Percentiles rank a stretch among this genome's conserved stretches.
Evolutionary conservation across 345 rosid genomes (phyloP).

Genomic region (Heritiera littoralis): DNA sequence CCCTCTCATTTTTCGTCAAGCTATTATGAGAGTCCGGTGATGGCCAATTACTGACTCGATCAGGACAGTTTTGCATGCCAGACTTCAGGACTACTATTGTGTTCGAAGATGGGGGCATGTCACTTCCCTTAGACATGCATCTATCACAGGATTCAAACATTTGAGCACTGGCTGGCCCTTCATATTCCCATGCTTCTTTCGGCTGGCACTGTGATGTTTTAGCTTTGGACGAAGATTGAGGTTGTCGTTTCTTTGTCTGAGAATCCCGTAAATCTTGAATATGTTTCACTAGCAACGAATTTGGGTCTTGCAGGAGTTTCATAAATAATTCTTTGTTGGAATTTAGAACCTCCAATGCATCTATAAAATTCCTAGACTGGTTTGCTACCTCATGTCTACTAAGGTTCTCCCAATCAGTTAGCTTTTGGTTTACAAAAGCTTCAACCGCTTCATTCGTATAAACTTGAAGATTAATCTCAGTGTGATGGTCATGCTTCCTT

Average conservation of each 20-base stretch:
- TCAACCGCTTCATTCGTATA: slow-evolving; percentile 56
- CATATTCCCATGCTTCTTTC: slow-evolving; percentile 21
- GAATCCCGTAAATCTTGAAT: slow-evolving; percentile 52
- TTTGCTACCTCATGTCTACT: slow-evolving; percentile 22
- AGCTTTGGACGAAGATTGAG: slow-evolving; percentile 16
- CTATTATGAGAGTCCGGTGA: slow-evolving; percentile 26
- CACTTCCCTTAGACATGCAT: not conserved
- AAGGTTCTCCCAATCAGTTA: slow-evolving; percentile 28
- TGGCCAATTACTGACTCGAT: slow-evolving; percentile 15
- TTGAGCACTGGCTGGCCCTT: not conserved
- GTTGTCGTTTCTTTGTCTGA: slow-evolving; percentile 30
- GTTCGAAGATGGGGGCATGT: slow-evolving; percentile 22
- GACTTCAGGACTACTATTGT: slow-evolving; percentile 59
- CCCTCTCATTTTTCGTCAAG: slow-evolving; percentile 27
- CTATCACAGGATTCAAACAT: not conserved
- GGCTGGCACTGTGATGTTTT: slow-evolving; percentile 8
- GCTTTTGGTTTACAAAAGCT: slow-evolving; percentile 54
- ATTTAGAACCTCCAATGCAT: slow-evolving; percentile 60
- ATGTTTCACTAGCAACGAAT: slow-evolving; percentile 56
- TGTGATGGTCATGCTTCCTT: slow-evolving; percentile 15
- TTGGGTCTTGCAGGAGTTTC: slow-evolving; percentile 72
- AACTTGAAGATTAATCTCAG: slow-evolving; percentile 49
- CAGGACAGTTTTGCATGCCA: slow-evolving; percentile 34
- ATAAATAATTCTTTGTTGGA: slow-evolving; percentile 66
- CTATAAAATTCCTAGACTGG: slow-evolving; percentile 67